These are phyloP conservation scores for Apiospora malaysiana DNA, from an alignment of 2,329 filamentous ascomycete species.

Conservation along the genomic window DNA sequence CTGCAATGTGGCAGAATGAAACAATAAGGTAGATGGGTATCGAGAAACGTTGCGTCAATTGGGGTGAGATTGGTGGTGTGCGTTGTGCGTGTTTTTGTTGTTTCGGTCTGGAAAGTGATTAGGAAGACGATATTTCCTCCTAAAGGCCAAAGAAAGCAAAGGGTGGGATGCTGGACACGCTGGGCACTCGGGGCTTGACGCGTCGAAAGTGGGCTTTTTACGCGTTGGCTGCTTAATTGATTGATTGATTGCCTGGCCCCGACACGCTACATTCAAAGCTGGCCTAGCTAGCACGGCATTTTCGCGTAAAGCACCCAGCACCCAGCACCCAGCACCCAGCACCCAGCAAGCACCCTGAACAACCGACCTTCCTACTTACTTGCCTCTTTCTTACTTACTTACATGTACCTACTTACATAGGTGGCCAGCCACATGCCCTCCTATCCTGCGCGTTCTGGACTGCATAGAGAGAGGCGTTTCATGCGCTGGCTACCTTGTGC, in stretches of 20 bases:
- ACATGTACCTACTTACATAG: too few species aligned
- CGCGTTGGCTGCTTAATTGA: constrained; percentile 8
- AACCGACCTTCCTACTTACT: too few species aligned
- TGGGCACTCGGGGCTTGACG: neutral
- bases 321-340: too few species aligned
- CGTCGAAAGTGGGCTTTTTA: constrained; percentile 15
- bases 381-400: too few species aligned
- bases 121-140: constrained; percentile 18
- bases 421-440: too few species aligned
- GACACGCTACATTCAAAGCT: neutral
- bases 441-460: too few species aligned
- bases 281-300: neutral
- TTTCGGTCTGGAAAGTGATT: neutral
- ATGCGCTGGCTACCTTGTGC: too few species aligned
- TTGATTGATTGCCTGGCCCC: neutral
- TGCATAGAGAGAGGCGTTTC: too few species aligned
- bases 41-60: neutral
- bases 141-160: neutral
- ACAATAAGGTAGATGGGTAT: constrained; percentile 10
- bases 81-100: neutral
- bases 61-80: neutral
- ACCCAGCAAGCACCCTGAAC: too few species aligned
- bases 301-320: constrained; percentile 15
- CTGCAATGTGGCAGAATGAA: neutral
- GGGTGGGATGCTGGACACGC: neutral